These are phyloP conservation scores for Exophiala sp. DNA, from an alignment of 2,329 filamentous ascomycete genomes.

Conservation along the genomic window DNA sequence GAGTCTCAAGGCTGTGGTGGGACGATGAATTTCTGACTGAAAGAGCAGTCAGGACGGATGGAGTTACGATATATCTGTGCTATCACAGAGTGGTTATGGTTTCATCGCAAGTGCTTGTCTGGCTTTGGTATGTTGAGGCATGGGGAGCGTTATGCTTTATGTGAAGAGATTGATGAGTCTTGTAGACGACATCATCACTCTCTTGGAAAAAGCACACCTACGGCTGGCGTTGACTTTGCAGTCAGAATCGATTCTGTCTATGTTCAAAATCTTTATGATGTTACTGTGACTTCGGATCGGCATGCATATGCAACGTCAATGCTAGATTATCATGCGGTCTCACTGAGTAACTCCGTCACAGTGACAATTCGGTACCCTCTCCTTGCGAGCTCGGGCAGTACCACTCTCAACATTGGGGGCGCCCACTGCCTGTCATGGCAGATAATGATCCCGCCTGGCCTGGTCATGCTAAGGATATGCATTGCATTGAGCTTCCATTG, in stretches of 20 bases:
- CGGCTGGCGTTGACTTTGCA: no score
- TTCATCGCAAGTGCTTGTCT: not conserved
- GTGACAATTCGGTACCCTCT: conserved; percentile 70
- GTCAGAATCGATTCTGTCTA: not conserved
- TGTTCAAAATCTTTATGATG: no score
- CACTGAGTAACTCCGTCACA: conserved; percentile 61
- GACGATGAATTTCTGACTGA: conserved; percentile 27
- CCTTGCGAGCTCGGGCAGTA: conserved; percentile 67
- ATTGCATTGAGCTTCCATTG: conserved; percentile 67
- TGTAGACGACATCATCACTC: no score
- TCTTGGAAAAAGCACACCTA: no score
- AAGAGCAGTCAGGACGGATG: not conserved
- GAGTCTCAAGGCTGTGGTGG: conserved; percentile 83
- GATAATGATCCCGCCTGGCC: conserved; percentile 74
- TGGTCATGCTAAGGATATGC: conserved; percentile 76
- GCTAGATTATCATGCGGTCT: no score
- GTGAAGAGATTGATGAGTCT: not conserved
- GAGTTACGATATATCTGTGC: not conserved
- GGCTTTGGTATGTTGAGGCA: not conserved
- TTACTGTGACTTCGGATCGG: not conserved
- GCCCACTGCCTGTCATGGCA: conserved; percentile 89
- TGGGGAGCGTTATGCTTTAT: not conserved
- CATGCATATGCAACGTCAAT: conserved; percentile 13
- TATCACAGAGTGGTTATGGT: not conserved
- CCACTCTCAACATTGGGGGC: conserved; percentile 67